Evolutionary conservation across 108 stramenopile genomes (phyloP), one percentile per base, ranked within the genome.

Genomic region (Fragilaria crotonensis): DNA sequence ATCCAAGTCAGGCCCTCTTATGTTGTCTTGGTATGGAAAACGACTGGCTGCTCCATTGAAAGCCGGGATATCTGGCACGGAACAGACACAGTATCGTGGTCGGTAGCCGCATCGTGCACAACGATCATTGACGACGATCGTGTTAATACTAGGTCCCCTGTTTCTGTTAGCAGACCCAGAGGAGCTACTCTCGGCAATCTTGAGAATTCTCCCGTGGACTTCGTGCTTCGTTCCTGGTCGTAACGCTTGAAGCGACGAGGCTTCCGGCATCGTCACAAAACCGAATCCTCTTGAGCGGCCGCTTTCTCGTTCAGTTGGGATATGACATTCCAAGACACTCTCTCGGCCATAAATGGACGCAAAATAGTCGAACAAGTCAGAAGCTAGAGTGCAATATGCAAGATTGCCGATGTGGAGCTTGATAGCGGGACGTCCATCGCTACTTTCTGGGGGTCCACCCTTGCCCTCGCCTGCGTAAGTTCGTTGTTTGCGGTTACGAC

Each of bases 371-470:
- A 67, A 85, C 30, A 92, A 73, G 59, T 85, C 73, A 25, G 76
- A 71, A 27, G 83, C 80, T 5, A 68, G 76, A 28, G 90, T 92
- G 33, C 73, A 64, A 58, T 89, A 92, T 0, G 90, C 76, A 33
- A 92, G 64, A 63, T 92, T 92, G 45, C 90, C 90, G 52, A 92
- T 85, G 44, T 92, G 90, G 33, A 92, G 74, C 71, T 92, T 92
- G 44, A 88, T 82, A 11, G 85, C 83, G 25, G 90, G 81, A 27
- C 75, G 80, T 48, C 83, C 72, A 44, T 78, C 71, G 11, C 53
- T 46, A 28, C 21, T 31, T 2, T 33, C 7, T 27, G 2, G 50
- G 5, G 26, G 32, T 21, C 30, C 70, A 62, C 54, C 66, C 30
- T 58, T 77, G 14, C 14, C 14, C 11, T 41, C 36, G 7, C 36